phyloP scores from a whole-genome alignment of 2,329 filamentous ascomycete species.

The Diaporthe capsici region DNA sequence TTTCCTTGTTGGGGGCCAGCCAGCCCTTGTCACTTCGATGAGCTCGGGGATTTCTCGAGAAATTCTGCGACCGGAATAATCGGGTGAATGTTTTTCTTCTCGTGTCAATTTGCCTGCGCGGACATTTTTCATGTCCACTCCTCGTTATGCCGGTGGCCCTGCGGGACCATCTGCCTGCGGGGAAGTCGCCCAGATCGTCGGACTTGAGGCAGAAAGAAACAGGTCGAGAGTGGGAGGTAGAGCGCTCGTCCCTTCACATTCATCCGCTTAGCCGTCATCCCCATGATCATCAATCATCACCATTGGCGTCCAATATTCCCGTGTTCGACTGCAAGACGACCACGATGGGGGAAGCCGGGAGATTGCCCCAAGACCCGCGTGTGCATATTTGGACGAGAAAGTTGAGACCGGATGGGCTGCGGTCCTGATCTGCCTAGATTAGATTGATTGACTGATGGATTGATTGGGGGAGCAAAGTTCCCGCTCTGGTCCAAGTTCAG shows the following conservation, averaged over 20 bases:
- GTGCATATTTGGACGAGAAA: constrained; percentile 2
- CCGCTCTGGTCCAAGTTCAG: constrained; percentile 7
- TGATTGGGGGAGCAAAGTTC: neutral
- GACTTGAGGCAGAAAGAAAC: neutral
- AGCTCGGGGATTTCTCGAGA: constrained; percentile 1
- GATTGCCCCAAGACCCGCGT: neutral
- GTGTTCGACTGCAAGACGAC: neutral
- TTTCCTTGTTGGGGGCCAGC: neutral
- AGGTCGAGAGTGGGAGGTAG: neutral
- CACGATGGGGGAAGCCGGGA: neutral
- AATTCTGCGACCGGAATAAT: constrained; percentile 10
- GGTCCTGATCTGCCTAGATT: constrained; percentile 13
- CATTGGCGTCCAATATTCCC: neutral
- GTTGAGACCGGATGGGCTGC: constrained; percentile 30
- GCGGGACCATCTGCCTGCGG: neutral
- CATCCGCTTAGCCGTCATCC: neutral
- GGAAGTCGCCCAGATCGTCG: neutral
- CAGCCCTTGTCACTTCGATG: neutral
- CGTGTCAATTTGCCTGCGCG: neutral
- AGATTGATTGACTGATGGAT: constrained; percentile 1
- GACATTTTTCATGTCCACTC: too few relatives aligned
- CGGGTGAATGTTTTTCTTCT: neutral
- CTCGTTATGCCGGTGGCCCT: neutral
- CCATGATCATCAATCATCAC: neutral
- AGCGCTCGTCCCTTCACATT: neutral